Evolutionary conservation across 2,329 filamentous ascomycete genomes (phyloP), one percentile per base, ranked within the genome.

Genomic region (Cladorrhinum sp.): DNA sequence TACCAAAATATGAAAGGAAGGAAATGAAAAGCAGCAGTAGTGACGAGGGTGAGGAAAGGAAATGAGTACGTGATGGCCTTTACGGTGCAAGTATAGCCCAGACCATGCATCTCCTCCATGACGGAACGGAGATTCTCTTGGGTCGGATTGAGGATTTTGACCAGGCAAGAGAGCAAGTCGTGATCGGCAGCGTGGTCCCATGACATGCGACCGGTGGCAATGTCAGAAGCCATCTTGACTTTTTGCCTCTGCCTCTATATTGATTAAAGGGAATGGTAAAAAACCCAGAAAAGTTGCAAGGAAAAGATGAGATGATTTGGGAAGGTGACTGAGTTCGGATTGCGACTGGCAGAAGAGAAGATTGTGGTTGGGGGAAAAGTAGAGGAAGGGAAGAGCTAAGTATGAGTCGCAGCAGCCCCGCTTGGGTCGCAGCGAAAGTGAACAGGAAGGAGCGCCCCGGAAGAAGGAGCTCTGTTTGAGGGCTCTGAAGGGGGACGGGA

Each of bases 31-130:
- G n/a, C 51, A 42, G 50, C 10, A 61, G 61, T 33, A 60, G 28
- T 28, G 64, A 51, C 46, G 48, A 50, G 36, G 62, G 53, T 33
- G 24, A 36, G 54, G 36, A 56, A 58, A 14, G 10, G 26, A 28
- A 33, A 46, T 48, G 9, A 28, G 58, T 71, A 73, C 70, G 65
- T 64, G 62, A 72, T 67, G 18, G 72, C 71, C 49, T 71, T 72
- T 42, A 67, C 57, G 0, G 67, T 69, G 59, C 68, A 71, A 1
- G 53, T 62, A 21, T 72, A 70, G 3, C 71, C 70, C 21, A 68
- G 60, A 0, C 50, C 54, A 2, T 67, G 62, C 57, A 72, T 68
- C 2, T 64, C 64, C 0, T 60, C 59, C 51, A 68, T 65, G 23
- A 74, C 66, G 0, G 51, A 23, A 2, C 65, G 64, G 9, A 73